Base-by-base conservation (phyloP, 805 yeast species). In the Ogataea trehaloabstinens region DNA sequence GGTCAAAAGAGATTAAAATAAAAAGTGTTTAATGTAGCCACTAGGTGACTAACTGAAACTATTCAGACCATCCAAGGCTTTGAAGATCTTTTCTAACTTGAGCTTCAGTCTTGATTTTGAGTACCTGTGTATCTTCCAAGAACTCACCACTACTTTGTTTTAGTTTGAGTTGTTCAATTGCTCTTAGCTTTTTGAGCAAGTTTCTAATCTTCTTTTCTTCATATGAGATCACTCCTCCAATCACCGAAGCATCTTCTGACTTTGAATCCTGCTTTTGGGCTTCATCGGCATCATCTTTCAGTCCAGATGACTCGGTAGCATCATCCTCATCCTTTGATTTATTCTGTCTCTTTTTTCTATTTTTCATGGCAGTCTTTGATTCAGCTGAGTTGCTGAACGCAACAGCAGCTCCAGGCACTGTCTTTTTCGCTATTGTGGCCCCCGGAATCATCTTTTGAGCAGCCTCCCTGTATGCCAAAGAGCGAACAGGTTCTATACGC, bases 161-260 rank as follows among this genome's bases (percentile, higher is more conserved):
- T 71, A 77, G 76, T 64, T 90, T 90, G 55, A 93, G 74, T 38
- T 80, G 80, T 63, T 90, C 95, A 52, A 93, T 93, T n/a, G 99
- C 97, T 57, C 98, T 77, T 47, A 91, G 74, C 66, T 93, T 93
- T 70, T 93, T 93, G 64, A 90, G 74, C 60, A 93, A 73, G 22
- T 93, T 80, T 61, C 99, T 78, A 48, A 88, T 82, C 66, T 90
- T 89, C 73, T 90, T 93, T 53, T 91, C 98, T 64, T 91, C 97
- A 28, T 86, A 72, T 8, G 86, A 77, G 25, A 70, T 70, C 18
- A 78, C 78, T 30, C 84, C 86, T 19, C 85, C 85, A 42, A 73
- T 69, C 27, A 78, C 76, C 33, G 68, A 52, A 10, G 74, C 71
- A 31, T 42, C 40, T 20, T 42, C 42, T 17, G 42, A 42, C 13